Evolutionary conservation across 2,329 filamentous ascomycete genomes (phyloP), one percentile per base, ranked within the genome.

Genomic region (Pseudogymnoascus sp.): DNA sequence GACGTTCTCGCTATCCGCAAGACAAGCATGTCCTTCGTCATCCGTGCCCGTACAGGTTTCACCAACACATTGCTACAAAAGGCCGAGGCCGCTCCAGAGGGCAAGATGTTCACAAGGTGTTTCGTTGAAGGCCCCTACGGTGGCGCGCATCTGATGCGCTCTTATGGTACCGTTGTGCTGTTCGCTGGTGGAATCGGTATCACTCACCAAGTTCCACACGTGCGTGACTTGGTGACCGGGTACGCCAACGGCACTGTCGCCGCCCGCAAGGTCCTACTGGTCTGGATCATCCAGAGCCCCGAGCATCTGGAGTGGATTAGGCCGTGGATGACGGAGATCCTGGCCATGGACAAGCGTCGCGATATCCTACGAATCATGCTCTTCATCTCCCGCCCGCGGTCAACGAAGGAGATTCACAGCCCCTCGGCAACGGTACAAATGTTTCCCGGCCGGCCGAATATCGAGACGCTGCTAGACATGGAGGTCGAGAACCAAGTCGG

Each of bases 251-350:
- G 85, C 62, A 90, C 85, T 0, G 85, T 88, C 5, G 86, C 88
- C 1, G 84, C 87, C 1, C 83, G 87, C 64, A 88, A 86, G 70
- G 79, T 92, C 58, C 78, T 90, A 4, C 79, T 93, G 22, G 84
- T 91, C 39, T 93, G 89, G 89, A 86, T 86, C 57, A 88, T 93
- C 62, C 89, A 89, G 68, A 88, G 82, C 68, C 87, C 87, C 67
- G 89, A 91, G 75, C 88, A 91, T 71, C 79, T 92, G 30, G 88
- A 92, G 73, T 92, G 88, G 88, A 91, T 91, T 70, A 81, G 88
- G 54, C 87, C 87, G 6, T 91, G 88, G 87, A 91, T 92, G 89
- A 91, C 88, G 3, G 81, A 87, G 69, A 90, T 91, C 64, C 78
- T 91, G 38, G 82, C 83, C 62, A 88, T 91, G 85, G 86, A 89